Base-by-base conservation (phyloP, 192 early-diverging fungal genomes). In the Rhizoclosmatium globosum region DNA sequence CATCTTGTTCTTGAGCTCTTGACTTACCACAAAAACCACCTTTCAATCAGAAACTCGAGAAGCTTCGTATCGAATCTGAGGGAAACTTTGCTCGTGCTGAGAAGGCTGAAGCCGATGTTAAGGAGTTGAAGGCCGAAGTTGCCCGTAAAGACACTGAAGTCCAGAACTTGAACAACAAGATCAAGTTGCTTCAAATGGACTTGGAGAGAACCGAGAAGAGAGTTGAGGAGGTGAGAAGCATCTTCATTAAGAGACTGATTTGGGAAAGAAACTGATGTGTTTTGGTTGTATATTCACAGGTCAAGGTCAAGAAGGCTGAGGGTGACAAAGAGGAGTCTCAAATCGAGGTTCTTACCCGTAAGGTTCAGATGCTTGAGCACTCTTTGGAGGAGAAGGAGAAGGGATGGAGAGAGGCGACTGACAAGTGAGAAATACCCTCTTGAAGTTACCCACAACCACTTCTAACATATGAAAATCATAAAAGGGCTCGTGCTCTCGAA, bases 341-440 rank as follows among this genome's bases (percentile, higher is more conserved):
- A 47, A 81, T 79, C 7, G 88, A 87, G 53, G 64, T 70, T 57
- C 79, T 89, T 23, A 65, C 88, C 47, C 74, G 85, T 23, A 89
- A 88, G 53, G 74, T 89, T 31, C 67, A 76, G 58, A 64, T 87
- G 82, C 82, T 89, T 41, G 88, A 89, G 76, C n/a, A 31, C 2
- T 31, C 47, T 60, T 59, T 90, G 46, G 87, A 89, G 74, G 82
- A 87, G 65, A 89, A 89, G 83, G 87, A 84, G 69, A 85, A 76
- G 74, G 72, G 77, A 11, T 70, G 82, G 76, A 84, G 79, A 64
- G 85, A 89, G 56, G 82, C 87, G 3, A 83, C 83, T 21, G 88
- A 88, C 77, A 89, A 89, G 88, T 89, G 80, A 48, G 76, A 38
- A 21, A 15, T 47, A 41, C 15, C 2, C 71, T 31, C 47, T 44